phyloP scores from a whole-genome alignment of 192 early-diverging fungal species.

The Podila epicladia region DNA sequence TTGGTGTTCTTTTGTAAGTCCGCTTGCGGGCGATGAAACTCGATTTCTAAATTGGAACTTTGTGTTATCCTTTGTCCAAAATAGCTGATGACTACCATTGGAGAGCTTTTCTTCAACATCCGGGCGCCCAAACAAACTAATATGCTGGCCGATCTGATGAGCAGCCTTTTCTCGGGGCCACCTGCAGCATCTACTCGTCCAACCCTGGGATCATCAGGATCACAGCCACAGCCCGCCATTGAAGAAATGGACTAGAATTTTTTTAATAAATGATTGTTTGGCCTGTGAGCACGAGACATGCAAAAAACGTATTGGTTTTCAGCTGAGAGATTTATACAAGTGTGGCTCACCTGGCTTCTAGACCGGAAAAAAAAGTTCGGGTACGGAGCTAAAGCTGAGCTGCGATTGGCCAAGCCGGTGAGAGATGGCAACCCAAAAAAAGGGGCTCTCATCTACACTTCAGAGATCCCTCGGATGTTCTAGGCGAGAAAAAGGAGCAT shows the following conservation, averaged over 20 bases:
- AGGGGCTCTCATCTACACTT: too few species aligned
- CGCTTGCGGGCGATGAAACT: neutral
- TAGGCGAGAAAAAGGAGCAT: too few species aligned
- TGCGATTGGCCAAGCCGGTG: too few species aligned
- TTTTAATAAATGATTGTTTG: neutral
- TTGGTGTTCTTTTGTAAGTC: conserved; percentile 6
- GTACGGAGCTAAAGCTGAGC: too few species aligned
- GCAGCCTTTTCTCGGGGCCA: conserved; percentile 57
- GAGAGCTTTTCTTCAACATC: conserved; percentile 58
- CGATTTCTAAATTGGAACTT: neutral
- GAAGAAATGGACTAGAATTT: conserved; percentile 42
- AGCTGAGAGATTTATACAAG: too few species aligned
- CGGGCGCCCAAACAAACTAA: conserved; percentile 58
- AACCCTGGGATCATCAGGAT: conserved; percentile 17
- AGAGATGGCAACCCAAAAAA: too few species aligned
- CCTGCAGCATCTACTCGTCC: conserved; percentile 31
- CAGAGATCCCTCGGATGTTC: too few species aligned
- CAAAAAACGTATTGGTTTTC: too few species aligned
- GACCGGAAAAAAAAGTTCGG: too few species aligned
- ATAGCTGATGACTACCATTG: conserved; percentile 59
- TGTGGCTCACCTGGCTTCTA: too few species aligned
- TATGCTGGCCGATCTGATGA: conserved; percentile 61
- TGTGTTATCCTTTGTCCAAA: neutral
- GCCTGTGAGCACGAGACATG: too few species aligned
- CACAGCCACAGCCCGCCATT: conserved; percentile 36